A percentile compares a stretch with the other conserved stretches of the same genome.
These are phyloP conservation scores for Trichoderma sp. DNA, from an alignment of 2,329 filamentous ascomycete species.

Conservation along the genomic window DNA sequence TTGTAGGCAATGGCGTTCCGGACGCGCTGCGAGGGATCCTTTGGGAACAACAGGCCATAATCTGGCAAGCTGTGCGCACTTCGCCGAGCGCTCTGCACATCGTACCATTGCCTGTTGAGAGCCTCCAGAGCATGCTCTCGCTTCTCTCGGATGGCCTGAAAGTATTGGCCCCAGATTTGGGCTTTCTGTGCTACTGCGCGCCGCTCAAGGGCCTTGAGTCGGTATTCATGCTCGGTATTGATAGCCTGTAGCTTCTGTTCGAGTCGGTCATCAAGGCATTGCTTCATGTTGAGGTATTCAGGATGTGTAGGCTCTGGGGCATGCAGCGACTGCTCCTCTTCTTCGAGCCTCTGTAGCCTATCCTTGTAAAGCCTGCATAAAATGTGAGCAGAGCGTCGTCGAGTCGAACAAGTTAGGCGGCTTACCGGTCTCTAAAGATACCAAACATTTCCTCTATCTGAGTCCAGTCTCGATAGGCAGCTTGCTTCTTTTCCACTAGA, in stretches of 20 bases:
- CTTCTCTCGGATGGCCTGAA: constrained; percentile 78
- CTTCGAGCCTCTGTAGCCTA: constrained; percentile 75
- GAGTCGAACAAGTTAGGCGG: constrained; percentile 14
- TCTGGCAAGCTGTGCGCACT: constrained; percentile 77
- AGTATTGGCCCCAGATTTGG: constrained; percentile 86
- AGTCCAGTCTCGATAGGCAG: constrained; percentile 74
- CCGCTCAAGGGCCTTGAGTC: constrained; percentile 67
- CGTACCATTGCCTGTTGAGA: constrained; percentile 86
- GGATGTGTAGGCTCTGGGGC: constrained; percentile 72
- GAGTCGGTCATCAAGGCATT: constrained; percentile 77
- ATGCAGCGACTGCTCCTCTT: constrained; percentile 61
- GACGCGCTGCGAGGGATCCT: constrained; percentile 72
- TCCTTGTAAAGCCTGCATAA: constrained; percentile 76
- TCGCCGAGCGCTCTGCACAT: constrained; percentile 84
- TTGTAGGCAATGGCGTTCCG: constrained; percentile 89
- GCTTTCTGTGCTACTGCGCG: constrained; percentile 78
- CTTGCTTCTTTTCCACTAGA: constrained; percentile 72
- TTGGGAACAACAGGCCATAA: constrained; percentile 77
- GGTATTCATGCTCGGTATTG: constrained; percentile 69
- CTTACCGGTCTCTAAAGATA: constrained; percentile 74
- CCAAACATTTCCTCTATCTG: constrained; percentile 87
- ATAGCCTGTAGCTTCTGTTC: constrained; percentile 78
- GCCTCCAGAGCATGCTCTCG: constrained; percentile 76
- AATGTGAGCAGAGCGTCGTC: constrained; percentile 25
- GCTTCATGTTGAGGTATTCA: constrained; percentile 86